phyloP scores from a whole-genome alignment of 495 filamentous ascomycete genomes.

The Hyaloscypha hepaticicola region DNA sequence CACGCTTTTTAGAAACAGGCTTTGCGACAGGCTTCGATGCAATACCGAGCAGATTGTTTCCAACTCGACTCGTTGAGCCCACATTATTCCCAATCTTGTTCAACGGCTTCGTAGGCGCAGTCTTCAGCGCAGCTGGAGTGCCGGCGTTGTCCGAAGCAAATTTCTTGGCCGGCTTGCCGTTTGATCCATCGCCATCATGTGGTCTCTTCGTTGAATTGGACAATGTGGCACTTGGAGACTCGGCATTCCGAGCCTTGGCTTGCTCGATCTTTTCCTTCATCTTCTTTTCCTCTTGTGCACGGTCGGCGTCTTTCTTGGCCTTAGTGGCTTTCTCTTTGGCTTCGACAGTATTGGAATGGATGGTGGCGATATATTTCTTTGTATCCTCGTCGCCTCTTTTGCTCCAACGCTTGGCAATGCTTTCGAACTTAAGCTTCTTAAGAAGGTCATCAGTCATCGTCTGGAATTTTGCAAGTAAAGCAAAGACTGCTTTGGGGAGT shows the following conservation, averaged over 20 bases:
- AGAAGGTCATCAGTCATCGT: slow-evolving; percentile 62
- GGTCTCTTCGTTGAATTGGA: slow-evolving; percentile 25
- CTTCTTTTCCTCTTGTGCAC: slow-evolving; percentile 23
- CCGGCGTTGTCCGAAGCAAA: slow-evolving; percentile 25
- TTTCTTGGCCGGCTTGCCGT: slow-evolving; percentile 30
- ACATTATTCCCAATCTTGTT: neutral
- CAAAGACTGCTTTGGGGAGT: slow-evolving; percentile 63
- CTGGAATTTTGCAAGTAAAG: slow-evolving; percentile 62
- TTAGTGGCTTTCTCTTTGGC: slow-evolving; percentile 48
- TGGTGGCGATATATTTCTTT: slow-evolving; percentile 42
- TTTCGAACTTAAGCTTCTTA: slow-evolving; percentile 66
- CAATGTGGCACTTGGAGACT: slow-evolving; percentile 20
- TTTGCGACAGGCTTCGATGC: slow-evolving; percentile 31
- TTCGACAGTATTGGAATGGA: slow-evolving; percentile 48
- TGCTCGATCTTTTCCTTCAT: slow-evolving; percentile 24
- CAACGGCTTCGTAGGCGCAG: slow-evolving; percentile 22
- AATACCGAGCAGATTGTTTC: slow-evolving; percentile 37
- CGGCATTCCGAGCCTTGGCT: slow-evolving; percentile 36
- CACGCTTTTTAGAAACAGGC: slow-evolving; percentile 36
- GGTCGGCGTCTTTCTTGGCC: slow-evolving; percentile 28
- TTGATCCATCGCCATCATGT: slow-evolving; percentile 28
- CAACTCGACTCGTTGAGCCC: slow-evolving; percentile 5
- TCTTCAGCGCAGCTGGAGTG: slow-evolving; percentile 10
- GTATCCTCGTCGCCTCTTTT: slow-evolving; percentile 66
- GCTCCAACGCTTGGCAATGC: slow-evolving; percentile 58